Evolutionary conservation across 164 flowering plant genomes (phyloP), one percentile per base, ranked within the genome.

Genomic region (Saururus chinensis): DNA sequence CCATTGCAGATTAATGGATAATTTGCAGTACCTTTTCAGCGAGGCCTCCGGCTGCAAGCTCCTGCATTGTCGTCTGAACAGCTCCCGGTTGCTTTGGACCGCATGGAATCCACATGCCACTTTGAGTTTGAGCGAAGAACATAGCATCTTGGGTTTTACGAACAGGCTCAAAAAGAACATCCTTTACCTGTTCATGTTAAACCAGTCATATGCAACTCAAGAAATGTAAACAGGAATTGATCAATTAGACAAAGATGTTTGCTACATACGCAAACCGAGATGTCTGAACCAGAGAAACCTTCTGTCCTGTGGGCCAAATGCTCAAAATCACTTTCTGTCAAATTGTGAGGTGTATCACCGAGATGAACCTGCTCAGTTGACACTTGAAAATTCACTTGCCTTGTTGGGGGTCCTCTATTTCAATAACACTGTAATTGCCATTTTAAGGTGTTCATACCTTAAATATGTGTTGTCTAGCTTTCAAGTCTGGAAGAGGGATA

Each of bases 121-220:
- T 65, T 51, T 80, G 48, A 17, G 78, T 79, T 77, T 83, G 79
- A 25, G 77, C 51, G 57, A 95, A 95, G 72, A 77, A 95, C 93
- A 85, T 89, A 37, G 99, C 99, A 79, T 95, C 99, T 71, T 95
- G 96, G 23, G 99, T 91, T 77, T 95, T 95, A 19, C 97, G 95
- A 57, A 95, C 95, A 51, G 97, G 98, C 72, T 93, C 97, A 72
- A 90, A 93, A 20, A 93, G 86, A 22, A 93, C 98, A 61, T 91
- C 99, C 64, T 86, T 91, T 13, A 95, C 99, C 99, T 95, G 83
- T 41, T 53, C 35, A 73, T 37, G 22, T 35, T 21, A 37, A 61
- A 42, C 45, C 45, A 58, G 11, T n/a, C 42, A 35, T 25, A 4
- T 17, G 16, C 14, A 19, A 57, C 60, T 13, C 22, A n/a, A 24